Evolutionary conservation across 306 rosid species (phyloP).

Genomic region (Glycine soja): DNA sequence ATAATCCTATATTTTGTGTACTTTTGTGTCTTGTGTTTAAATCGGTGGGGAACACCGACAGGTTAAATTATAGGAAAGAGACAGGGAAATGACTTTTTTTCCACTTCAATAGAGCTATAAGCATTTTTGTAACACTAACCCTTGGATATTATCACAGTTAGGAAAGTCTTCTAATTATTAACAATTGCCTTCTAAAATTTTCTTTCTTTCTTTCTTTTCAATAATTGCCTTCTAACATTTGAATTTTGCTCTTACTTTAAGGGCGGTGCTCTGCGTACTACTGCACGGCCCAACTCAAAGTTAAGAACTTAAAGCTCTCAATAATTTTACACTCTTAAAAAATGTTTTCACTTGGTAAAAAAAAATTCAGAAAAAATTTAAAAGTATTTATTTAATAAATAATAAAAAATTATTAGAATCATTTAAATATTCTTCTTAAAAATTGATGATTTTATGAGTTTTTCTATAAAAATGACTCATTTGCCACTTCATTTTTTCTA

Average conservation of each 20-base stretch:
- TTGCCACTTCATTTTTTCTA: background rate
- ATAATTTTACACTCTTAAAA: background rate
- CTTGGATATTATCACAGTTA: background rate
- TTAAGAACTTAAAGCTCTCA: background rate
- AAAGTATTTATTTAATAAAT: background rate
- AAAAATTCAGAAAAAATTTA: background rate
- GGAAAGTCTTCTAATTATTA: background rate
- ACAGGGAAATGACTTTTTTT: background rate
- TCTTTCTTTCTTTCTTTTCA: no score
- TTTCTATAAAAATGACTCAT: background rate
- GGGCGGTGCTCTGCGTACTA: background rate
- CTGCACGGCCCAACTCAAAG: background rate
- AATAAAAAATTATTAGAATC: background rate
- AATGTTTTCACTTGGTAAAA: background rate
- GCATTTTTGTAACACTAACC: background rate
- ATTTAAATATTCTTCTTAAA: background rate
- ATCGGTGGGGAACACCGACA: background rate
- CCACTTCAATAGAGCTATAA: background rate
- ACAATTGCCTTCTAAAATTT: no score
- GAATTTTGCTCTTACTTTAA: background rate
- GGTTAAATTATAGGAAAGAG: background rate
- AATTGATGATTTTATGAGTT: background rate
- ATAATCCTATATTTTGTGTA: background rate
- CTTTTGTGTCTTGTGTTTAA: background rate
- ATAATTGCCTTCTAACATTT: background rate